A percentile compares a stretch with the other conserved stretches of the same genome.
These are phyloP conservation scores for Mycena sp. DNA, from an alignment of 1,284 basidiomycete genomes.

Conservation along the genomic window DNA sequence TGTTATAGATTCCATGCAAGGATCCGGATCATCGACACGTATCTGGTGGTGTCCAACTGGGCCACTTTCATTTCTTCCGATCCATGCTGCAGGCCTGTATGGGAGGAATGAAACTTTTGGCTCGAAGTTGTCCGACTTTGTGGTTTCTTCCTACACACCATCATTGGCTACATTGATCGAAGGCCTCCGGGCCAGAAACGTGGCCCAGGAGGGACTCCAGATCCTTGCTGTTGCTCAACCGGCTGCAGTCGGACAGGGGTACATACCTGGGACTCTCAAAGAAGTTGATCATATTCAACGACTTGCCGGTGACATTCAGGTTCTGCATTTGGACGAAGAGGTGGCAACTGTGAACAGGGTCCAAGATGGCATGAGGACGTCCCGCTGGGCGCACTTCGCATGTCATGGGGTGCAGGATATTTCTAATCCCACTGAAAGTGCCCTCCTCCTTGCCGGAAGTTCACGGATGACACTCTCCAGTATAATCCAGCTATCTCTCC, in stretches of 20 bases:
- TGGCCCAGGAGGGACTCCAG: background rate
- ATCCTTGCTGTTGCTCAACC: slow-evolving; percentile 8
- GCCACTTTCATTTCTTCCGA: slow-evolving; percentile 6
- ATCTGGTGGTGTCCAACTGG: slow-evolving; percentile 18
- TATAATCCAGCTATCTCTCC: slow-evolving; percentile 17
- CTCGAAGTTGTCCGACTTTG: slow-evolving; percentile 4
- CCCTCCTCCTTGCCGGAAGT: slow-evolving; percentile 6
- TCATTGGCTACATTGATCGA: background rate
- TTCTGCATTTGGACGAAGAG: background rate
- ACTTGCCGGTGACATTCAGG: background rate
- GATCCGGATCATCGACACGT: background rate
- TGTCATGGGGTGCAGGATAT: slow-evolving; percentile 9
- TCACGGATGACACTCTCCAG: background rate
- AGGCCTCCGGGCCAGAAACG: background rate
- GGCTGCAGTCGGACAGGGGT: background rate
- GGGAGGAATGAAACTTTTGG: background rate
- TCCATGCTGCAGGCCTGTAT: slow-evolving; percentile 8
- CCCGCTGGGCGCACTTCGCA: slow-evolving; percentile 9
- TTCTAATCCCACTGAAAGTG: background rate
- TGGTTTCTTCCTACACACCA: slow-evolving; percentile 5
- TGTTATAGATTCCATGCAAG: background rate
- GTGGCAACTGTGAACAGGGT: background rate
- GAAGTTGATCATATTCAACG: background rate
- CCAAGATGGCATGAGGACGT: background rate
- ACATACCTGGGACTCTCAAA: slow-evolving; percentile 2